These are phyloP conservation scores for Carex scoparia DNA, from an alignment of 176 grass and related monocot genomes.

Conservation along the genomic window DNA sequence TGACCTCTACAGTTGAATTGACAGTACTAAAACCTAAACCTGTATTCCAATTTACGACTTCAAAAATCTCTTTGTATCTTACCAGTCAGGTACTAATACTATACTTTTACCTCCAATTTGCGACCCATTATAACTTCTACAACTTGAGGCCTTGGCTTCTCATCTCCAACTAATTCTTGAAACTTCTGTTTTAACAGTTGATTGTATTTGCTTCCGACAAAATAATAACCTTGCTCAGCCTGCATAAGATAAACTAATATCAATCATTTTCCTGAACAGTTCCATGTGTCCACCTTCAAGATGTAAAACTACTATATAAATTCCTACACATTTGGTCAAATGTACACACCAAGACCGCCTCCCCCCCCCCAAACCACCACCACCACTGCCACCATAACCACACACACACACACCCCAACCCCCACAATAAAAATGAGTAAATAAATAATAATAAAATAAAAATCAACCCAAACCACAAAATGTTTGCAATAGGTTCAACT, in stretches of 20 bases:
- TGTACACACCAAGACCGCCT: neutral
- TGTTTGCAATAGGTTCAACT: neutral
- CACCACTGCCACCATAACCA: too few species aligned
- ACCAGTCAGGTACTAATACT: neutral
- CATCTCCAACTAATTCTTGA: conserved; percentile 58
- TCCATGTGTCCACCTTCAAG: neutral
- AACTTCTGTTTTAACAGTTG: conserved; percentile 71
- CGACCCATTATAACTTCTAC: conserved; percentile 93
- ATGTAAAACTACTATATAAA: neutral
- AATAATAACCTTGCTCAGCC: conserved; percentile 93
- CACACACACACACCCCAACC: neutral
- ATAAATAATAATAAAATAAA: neutral
- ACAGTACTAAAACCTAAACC: neutral
- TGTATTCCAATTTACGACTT: neutral
- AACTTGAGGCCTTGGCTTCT: conserved; percentile 58
- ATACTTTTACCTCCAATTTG: conserved; percentile 55
- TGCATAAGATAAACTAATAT: conserved; percentile 29
- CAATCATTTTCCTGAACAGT: neutral
- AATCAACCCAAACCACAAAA: neutral
- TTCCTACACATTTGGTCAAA: neutral
- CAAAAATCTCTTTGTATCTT: neutral
- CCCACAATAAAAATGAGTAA: neutral
- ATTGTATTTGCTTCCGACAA: conserved; percentile 49
- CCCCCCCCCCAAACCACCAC: neutral
- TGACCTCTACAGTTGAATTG: neutral